Evolutionary conservation across 2,329 filamentous ascomycete species (phyloP), one percentile per base, ranked within the genome.

Genomic region (Fusarium ramigenum): DNA sequence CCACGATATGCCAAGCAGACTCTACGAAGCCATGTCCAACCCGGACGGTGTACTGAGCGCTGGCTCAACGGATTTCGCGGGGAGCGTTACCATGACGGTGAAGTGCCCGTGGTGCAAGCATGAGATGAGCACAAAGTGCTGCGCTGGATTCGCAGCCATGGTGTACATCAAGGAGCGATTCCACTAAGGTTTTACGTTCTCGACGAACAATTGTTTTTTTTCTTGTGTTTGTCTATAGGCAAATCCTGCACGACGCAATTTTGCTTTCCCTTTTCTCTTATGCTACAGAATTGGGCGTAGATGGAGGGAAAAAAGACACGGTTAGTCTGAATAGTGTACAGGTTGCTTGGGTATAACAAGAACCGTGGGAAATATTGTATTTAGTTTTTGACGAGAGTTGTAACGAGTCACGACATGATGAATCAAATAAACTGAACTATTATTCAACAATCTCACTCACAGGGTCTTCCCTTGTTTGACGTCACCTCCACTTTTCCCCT

Each of bases 71-170:
- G 88, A 88, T 2, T 88, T 90, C 47, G 85, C 85, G 46, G 89
- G 89, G 2, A 83, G 87, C 11, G 85, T 91, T 49, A 89, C 86
- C 14, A 91, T 90, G 72, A 88, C 87, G 77, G 88, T 92, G 32
- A 89, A 87, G 73, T 93, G 92, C 78, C 91, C 91, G 14, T 93
- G 92, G 92, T 94, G 92, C 79, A 84, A 85, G 47, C 92, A 94
- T 82, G 87, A 88, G 56, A 93, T 94, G 91, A 91, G 85, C 73
- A 91, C 87, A 19, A 83, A 82, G 65, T 94, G 92, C 81, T 94
- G 92, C 79, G 87, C 91, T 16, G 92, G 91, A 12, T 92, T 92
- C 82, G 89, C 90, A 16, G 89, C 92, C 3, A 85, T 91, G 49
- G 88, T 94, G 8, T 89, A 91, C 69, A 82, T 93, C 75, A 89